These are phyloP conservation scores for Russula dissimulans DNA, from an alignment of 768 basidiomycete genomes.

Conservation along the genomic window DNA sequence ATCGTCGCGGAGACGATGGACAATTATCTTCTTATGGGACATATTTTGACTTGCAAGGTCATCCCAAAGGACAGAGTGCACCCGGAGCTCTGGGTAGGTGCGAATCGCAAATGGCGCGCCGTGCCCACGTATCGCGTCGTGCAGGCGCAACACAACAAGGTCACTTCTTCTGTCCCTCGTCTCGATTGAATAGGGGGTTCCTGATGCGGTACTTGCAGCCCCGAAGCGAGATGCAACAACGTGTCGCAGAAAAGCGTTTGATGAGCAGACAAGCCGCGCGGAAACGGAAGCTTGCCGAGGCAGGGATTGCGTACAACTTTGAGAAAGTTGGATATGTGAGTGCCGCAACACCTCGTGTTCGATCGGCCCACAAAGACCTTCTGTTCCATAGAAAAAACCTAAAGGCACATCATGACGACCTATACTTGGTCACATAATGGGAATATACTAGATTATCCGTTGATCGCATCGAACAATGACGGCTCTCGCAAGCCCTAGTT, in stretches of 20 bases:
- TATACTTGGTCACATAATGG: not conserved
- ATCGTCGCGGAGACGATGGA: slow-evolving; percentile 99
- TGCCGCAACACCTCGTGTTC: slow-evolving; percentile 15
- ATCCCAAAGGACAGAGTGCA: slow-evolving; percentile 88
- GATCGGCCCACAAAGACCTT: not conserved
- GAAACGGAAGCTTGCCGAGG: slow-evolving; percentile 67
- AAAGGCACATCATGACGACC: slow-evolving; percentile 19
- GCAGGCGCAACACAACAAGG: slow-evolving; percentile 76
- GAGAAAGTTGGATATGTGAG: slow-evolving; percentile 76
- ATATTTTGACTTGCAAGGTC: slow-evolving; percentile 84
- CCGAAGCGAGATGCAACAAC: slow-evolving; percentile 64
- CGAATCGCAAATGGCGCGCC: slow-evolving; percentile 81
- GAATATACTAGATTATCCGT: no score
- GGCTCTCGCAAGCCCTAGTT: not conserved
- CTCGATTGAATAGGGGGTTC: not conserved
- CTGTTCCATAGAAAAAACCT: slow-evolving; percentile 30
- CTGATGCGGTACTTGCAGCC: slow-evolving; percentile 34
- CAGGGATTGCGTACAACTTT: slow-evolving; percentile 85
- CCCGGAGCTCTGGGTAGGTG: slow-evolving; percentile 93
- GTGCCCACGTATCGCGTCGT: slow-evolving; percentile 69
- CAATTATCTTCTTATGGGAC: slow-evolving; percentile 93
- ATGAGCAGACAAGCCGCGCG: slow-evolving; percentile 68
- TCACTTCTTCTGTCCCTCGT: slow-evolving; percentile 24
- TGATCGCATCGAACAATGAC: not conserved
- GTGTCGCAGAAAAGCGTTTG: slow-evolving; percentile 55